These are phyloP conservation scores for Malus hybrid DNA, from an alignment of 331 rosid genomes.

Conservation along the genomic window DNA sequence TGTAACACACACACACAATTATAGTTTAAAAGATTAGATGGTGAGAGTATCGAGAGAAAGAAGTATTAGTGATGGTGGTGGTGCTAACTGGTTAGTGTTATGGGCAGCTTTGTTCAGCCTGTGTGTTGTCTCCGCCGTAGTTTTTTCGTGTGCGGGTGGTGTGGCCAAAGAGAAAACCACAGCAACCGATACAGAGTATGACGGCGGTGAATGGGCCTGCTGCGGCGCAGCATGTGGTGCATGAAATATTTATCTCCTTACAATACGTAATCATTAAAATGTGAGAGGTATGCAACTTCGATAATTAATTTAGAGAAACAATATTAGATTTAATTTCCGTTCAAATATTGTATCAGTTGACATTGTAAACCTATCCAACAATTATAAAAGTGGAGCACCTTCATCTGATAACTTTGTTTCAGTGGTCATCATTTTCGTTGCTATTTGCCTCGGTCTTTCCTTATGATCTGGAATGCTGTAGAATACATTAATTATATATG, in stretches of 20 bases:
- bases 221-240: slow-evolving; percentile 73
- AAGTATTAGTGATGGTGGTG: slow-evolving; percentile 12
- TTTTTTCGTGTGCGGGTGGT: slow-evolving; percentile 62
- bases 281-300: not conserved
- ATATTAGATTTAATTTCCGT: not conserved
- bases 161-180: slow-evolving; percentile 42
- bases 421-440: not conserved
- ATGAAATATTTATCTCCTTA: slow-evolving; percentile 3
- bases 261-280: not conserved
- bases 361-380: not conserved
- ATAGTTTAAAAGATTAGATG: slow-evolving; percentile 17
- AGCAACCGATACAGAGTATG: slow-evolving; percentile 28
- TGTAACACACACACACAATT: not conserved
- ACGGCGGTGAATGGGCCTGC: slow-evolving; percentile 50
- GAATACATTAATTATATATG: not conserved
- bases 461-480: not conserved
- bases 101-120: slow-evolving; percentile 35
- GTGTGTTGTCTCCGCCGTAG: slow-evolving; percentile 33
- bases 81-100: slow-evolving; percentile 15
- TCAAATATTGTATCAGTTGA: not conserved
- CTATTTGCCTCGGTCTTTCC: not conserved
- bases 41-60: slow-evolving; percentile 38
- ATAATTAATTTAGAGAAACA: not conserved
- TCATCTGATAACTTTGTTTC: not conserved
- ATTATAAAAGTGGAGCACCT: not conserved